A percentile compares a stretch with the other conserved stretches of the same genome.
Evolutionary conservation across 371 early-diverging fungal species (phyloP).

Genomic region (Polyrhizophydium stewartii): DNA sequence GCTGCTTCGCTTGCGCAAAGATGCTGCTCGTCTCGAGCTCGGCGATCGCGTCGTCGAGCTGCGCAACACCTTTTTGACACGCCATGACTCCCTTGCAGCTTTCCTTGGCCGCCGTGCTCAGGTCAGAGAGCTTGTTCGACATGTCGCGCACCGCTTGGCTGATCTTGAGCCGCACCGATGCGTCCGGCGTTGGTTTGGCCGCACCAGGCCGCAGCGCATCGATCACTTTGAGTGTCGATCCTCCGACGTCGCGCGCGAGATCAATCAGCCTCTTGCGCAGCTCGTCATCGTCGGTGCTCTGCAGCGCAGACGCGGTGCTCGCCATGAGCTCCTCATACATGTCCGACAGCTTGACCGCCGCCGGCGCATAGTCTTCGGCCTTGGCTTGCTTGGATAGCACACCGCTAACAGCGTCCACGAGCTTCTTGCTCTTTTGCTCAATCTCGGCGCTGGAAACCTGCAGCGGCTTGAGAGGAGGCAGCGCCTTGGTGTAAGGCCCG

Average conservation of each 20-base stretch:
- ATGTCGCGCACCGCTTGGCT: conserved; percentile 38
- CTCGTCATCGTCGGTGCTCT: conserved; percentile 25
- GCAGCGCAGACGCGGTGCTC: conserved; percentile 15
- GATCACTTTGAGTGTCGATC: conserved; percentile 23
- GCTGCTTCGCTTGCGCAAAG: conserved; percentile 45
- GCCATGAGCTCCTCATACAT: conserved; percentile 23
- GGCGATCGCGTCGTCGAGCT: conserved; percentile 22
- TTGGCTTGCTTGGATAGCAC: conserved; percentile 32
- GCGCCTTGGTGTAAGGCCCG: too few relatives aligned
- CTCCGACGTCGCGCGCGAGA: conserved; percentile 32
- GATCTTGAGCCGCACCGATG: conserved; percentile 25
- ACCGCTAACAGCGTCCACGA: conserved; percentile 28
- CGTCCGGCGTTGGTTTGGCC: conserved; percentile 27
- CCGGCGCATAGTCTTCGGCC: conserved; percentile 19
- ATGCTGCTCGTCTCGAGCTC: conserved; percentile 39
- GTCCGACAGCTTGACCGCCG: conserved; percentile 17
- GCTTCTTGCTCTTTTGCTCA: conserved; percentile 24
- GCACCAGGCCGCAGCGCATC: conserved; percentile 34
- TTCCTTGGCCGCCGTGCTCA: conserved; percentile 35
- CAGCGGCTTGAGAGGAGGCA: conserved; percentile 16
- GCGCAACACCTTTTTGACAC: conserved; percentile 23
- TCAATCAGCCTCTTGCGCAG: conserved; percentile 23
- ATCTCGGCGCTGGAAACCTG: conserved; percentile 22
- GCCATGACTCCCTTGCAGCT: conserved; percentile 30
- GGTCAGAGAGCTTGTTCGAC: conserved; percentile 15